Evolutionary conservation across 768 basidiomycete species (phyloP).

Genomic region (Dendrothele bispora): DNA sequence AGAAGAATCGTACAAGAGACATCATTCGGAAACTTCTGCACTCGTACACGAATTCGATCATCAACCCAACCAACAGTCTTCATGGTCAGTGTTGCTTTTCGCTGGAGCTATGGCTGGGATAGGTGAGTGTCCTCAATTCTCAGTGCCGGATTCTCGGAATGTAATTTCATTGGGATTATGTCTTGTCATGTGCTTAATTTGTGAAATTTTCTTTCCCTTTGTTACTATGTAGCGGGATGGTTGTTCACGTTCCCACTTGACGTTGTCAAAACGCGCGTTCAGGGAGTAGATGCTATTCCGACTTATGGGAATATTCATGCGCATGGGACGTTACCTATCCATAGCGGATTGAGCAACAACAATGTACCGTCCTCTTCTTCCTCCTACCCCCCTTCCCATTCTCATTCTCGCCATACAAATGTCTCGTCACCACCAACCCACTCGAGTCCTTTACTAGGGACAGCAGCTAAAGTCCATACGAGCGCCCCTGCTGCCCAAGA

Average conservation of each 20-base stretch:
- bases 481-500: too few relatives aligned
- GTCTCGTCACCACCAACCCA: too few relatives aligned
- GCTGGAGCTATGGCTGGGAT: conserved; percentile 80
- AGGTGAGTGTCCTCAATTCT: conserved; percentile 25
- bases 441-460: neutral
- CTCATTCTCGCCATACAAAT: neutral
- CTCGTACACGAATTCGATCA: conserved; percentile 41
- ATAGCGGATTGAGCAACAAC: too few relatives aligned
- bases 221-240: conserved; percentile 59
- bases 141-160: neutral
- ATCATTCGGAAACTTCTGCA: conserved; percentile 26
- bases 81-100: conserved; percentile 61
- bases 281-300: conserved; percentile 37
- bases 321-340: too few relatives aligned
- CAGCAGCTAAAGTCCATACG: too few relatives aligned
- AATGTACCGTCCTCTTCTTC: neutral
- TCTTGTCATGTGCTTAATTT: neutral
- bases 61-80: conserved; percentile 30
- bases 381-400: neutral
- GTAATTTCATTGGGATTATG: neutral
- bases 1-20: conserved; percentile 16
- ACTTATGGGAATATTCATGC: too few relatives aligned
- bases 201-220: neutral
- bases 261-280: conserved; percentile 88
- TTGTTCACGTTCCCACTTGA: conserved; percentile 83